These are phyloP conservation scores for Symbiodinium pilosum DNA, from an alignment of 73 alveolate species.

Conservation along the genomic window DNA sequence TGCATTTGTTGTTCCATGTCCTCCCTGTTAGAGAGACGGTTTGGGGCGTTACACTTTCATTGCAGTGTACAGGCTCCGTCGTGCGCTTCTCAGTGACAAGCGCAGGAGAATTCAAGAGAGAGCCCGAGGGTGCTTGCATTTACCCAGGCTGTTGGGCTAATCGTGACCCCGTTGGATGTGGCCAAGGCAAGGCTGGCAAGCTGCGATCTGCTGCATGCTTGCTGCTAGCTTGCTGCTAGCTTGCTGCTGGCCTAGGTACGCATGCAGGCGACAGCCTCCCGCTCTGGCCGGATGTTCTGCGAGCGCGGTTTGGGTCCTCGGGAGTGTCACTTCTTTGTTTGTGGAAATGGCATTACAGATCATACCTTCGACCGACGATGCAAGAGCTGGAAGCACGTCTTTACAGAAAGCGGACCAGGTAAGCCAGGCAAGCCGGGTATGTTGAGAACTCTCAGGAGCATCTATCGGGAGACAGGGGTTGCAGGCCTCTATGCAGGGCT, in stretches of 20 bases:
- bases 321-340: conserved; percentile 36
- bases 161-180: conserved; percentile 84
- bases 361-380: conserved; percentile 45
- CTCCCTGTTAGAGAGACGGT: too few species aligned
- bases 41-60: not conserved
- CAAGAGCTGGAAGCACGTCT: conserved; percentile 10
- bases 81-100: not conserved
- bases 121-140: not conserved
- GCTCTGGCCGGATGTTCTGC: not conserved
- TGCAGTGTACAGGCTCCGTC: not conserved
- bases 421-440: not conserved
- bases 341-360: conserved; percentile 86
- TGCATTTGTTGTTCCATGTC: too few species aligned
- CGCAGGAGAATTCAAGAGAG: too few species aligned
- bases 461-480: conserved; percentile 64
- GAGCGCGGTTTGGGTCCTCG: not conserved
- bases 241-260: conserved; percentile 45
- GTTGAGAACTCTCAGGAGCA: conserved; percentile 52
- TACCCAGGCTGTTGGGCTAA: conserved; percentile 71
- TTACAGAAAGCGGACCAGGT: not conserved
- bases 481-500: conserved; percentile 70
- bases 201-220: not conserved
- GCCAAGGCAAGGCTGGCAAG: conserved; percentile 32
- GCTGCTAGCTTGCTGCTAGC: not conserved
- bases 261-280: conserved; percentile 36